These are phyloP conservation scores for Perkinsus marinus DNA, from an alignment of 169 alveolate species.

Conservation along the genomic window DNA sequence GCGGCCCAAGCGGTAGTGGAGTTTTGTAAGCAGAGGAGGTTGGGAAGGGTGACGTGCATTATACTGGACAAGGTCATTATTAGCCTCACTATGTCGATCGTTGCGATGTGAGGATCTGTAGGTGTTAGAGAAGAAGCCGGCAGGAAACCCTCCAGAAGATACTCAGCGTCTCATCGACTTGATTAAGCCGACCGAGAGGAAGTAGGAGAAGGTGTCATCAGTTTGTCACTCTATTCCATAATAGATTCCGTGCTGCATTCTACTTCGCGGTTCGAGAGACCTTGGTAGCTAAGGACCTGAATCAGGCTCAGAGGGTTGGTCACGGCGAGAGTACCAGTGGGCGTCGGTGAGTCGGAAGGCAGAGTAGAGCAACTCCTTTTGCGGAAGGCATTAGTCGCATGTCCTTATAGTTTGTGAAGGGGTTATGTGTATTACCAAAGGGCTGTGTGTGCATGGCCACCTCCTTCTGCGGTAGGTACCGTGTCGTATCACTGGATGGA, in stretches of 20 bases:
- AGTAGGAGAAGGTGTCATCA: not conserved
- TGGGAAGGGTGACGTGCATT: conserved; percentile 60
- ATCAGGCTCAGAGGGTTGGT: not conserved
- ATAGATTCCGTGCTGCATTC: conserved; percentile 38
- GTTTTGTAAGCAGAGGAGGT: conserved; percentile 39
- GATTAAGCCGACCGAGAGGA: conserved; percentile 1
- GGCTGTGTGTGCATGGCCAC: too few relatives aligned
- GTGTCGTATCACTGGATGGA: conserved; percentile 64
- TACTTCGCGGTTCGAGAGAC: conserved; percentile 63
- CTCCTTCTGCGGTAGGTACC: too few relatives aligned
- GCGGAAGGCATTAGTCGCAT: too few relatives aligned
- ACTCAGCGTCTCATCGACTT: not conserved
- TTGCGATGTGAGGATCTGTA: too few relatives aligned
- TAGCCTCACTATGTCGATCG: too few relatives aligned
- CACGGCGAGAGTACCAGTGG: too few relatives aligned
- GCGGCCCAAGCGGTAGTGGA: conserved; percentile 51
- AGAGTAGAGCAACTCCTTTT: too few relatives aligned
- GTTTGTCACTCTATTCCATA: not conserved
- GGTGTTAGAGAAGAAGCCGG: too few relatives aligned
- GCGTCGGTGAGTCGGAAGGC: too few relatives aligned
- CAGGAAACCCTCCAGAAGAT: too few relatives aligned
- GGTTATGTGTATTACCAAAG: too few relatives aligned
- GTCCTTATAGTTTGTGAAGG: too few relatives aligned
- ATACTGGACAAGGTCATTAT: conserved; percentile 19
- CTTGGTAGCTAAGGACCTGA: conserved; percentile 46